These are phyloP conservation scores for Hypseocharis bilobata DNA, from an alignment of 441 rosid genomes.

Conservation along the genomic window DNA sequence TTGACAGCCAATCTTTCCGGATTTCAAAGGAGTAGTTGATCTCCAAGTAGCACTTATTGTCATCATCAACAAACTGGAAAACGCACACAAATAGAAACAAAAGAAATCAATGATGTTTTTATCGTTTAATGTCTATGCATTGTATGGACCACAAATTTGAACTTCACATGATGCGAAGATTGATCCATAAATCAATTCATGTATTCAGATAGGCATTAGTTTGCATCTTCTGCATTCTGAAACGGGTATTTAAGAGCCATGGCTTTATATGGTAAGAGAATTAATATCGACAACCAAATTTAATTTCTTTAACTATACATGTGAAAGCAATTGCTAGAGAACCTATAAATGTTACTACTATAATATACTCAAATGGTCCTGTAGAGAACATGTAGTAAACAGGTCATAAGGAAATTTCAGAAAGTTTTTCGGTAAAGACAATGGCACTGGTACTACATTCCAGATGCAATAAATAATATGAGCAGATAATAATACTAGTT, in stretches of 20 bases:
- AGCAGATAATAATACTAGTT: no score
- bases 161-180: constrained; percentile 9
- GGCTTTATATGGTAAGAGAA: neutral
- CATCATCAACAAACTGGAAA: constrained; percentile 74
- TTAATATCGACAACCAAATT: constrained; percentile 5
- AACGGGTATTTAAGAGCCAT: neutral
- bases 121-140: neutral
- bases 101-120: neutral
- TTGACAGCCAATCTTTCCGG: constrained; percentile 59
- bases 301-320: constrained; percentile 4
- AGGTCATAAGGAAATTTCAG: no score
- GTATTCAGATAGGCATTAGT: neutral
- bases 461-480: neutral
- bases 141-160: constrained; percentile 17
- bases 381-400: constrained; percentile 6
- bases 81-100: neutral
- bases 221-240: neutral
- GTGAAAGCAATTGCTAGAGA: constrained; percentile 7
- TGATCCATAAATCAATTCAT: constrained; percentile 6
- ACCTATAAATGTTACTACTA: neutral
- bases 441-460: no score
- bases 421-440: no score
- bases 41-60: constrained; percentile 78
- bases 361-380: neutral
- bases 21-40: constrained; percentile 85